These are phyloP conservation scores for Hypomontagnella submonticulosa DNA, from an alignment of 495 filamentous ascomycete genomes.

Conservation along the genomic window DNA sequence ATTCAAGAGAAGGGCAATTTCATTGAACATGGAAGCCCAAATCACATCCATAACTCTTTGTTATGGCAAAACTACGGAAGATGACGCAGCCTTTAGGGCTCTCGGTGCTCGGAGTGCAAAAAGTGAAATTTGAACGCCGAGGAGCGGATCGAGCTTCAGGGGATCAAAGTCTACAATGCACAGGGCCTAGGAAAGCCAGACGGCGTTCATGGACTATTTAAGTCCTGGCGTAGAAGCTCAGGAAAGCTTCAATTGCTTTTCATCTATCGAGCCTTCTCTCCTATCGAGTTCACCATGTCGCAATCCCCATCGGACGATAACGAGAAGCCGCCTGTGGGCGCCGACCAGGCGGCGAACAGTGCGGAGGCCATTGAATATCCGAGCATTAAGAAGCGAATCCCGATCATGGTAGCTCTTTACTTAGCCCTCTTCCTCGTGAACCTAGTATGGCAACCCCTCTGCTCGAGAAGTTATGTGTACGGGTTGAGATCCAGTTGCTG, in stretches of 20 bases:
- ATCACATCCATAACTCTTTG: neutral
- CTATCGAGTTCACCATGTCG: conserved; percentile 3
- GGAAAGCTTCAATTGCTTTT: neutral
- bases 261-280: neutral
- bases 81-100: neutral
- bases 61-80: neutral
- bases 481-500: neutral
- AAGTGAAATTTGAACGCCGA: conserved; percentile 12
- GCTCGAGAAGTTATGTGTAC: neutral
- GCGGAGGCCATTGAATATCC: conserved; percentile 7
- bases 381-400: conserved; percentile 10
- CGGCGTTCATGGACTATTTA: neutral
- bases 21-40: neutral
- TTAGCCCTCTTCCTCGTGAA: conserved; percentile 25
- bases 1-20: neutral
- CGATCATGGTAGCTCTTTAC: conserved; percentile 25
- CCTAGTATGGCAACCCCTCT: conserved; percentile 14
- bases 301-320: neutral
- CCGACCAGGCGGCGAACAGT: neutral
- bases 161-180: too few species aligned
- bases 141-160: neutral
- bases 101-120: conserved; percentile 29
- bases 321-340: conserved; percentile 18
- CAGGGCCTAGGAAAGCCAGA: neutral
- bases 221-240: neutral